phyloP scores from a whole-genome alignment of 192 early-diverging fungal genomes.

The Coemansia javaensis region DNA sequence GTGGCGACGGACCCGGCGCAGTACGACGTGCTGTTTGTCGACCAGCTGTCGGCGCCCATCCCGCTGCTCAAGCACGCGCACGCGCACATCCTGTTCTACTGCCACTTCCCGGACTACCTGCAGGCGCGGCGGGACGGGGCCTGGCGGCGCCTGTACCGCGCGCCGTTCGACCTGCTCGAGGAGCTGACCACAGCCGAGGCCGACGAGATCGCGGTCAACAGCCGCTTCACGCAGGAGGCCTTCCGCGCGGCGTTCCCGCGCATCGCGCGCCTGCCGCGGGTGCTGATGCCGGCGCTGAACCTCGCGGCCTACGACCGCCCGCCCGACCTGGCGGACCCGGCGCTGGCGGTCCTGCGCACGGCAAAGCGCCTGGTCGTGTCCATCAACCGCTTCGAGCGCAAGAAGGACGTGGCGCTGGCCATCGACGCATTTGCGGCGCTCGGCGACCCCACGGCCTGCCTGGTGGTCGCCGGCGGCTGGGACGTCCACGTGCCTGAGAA shows the following conservation, averaged over 20 bases:
- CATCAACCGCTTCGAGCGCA: constrained; percentile 95
- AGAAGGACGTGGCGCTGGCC: constrained; percentile 83
- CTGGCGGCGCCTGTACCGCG: constrained; percentile 67
- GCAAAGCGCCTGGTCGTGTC: constrained; percentile 54
- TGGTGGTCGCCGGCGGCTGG: constrained; percentile 88
- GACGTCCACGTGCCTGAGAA: constrained; percentile 83
- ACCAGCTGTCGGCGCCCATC: constrained; percentile 81
- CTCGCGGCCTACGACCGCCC: constrained; percentile 63
- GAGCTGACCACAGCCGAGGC: constrained; percentile 82
- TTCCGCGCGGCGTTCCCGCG: constrained; percentile 68
- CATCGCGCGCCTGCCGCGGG: constrained; percentile 58
- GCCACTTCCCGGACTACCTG: constrained; percentile 92
- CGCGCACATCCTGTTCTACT: constrained; percentile 86
- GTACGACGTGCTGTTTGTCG: constrained; percentile 77
- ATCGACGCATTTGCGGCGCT: constrained; percentile 62
- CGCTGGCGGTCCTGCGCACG: constrained; percentile 38
- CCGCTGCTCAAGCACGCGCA: constrained; percentile 70
- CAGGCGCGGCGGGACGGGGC: constrained; percentile 60
- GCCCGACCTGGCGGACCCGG: constrained; percentile 53
- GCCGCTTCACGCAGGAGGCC: constrained; percentile 73
- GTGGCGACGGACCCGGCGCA: constrained; percentile 47
- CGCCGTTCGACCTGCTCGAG: constrained; percentile 80
- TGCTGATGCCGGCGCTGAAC: constrained; percentile 83
- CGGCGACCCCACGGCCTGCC: constrained; percentile 7
- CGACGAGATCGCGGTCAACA: constrained; percentile 90